Conservation (phyloP, 2,329 filamentous ascomycete genomes). For the Sporothrix humicola region DNA sequence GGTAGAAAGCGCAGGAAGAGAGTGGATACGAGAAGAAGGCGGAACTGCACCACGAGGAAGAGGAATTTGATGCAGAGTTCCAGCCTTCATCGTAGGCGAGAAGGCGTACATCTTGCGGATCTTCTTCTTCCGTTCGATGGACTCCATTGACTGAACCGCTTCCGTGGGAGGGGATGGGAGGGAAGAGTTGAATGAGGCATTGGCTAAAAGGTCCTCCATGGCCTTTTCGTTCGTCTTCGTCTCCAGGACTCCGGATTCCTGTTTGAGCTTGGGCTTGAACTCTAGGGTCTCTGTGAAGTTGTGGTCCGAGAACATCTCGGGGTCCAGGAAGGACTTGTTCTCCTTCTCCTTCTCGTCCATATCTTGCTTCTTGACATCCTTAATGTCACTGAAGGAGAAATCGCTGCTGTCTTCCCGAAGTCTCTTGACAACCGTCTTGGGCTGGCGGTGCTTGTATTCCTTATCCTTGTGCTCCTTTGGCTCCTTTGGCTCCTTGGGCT, state of each 20-base stretch:
- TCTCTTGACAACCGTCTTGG: constrained; percentile 14
- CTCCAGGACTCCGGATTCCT: background rate
- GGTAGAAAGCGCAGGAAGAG: background rate
- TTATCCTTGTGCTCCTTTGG: constrained; percentile 36
- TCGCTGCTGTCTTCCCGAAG: background rate
- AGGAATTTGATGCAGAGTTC: constrained; percentile 37
- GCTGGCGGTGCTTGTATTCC: constrained; percentile 52
- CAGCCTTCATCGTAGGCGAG: constrained; percentile 43
- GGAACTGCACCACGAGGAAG: constrained; percentile 3
- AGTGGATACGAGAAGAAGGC: background rate
- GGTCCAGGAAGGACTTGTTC: constrained; percentile 32
- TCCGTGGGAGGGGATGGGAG: constrained; percentile 40
- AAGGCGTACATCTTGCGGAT: constrained; percentile 21
- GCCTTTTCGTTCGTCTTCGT: constrained; percentile 41
- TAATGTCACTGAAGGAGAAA: background rate
- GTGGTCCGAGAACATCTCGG: background rate
- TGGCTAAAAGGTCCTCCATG: constrained; percentile 49
- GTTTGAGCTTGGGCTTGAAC: constrained; percentile 14
- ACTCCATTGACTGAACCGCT: background rate
- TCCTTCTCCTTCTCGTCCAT: constrained; percentile 42
- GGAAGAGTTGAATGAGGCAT: constrained; percentile 37
- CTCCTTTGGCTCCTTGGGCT: constrained; percentile 50
- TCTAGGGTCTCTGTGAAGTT: background rate
- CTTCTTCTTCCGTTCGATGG: constrained; percentile 9
- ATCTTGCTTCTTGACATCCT: background rate